Base-by-base conservation (phyloP, 148 eudicot genomes). In the Vaccinium darrowii region DNA sequence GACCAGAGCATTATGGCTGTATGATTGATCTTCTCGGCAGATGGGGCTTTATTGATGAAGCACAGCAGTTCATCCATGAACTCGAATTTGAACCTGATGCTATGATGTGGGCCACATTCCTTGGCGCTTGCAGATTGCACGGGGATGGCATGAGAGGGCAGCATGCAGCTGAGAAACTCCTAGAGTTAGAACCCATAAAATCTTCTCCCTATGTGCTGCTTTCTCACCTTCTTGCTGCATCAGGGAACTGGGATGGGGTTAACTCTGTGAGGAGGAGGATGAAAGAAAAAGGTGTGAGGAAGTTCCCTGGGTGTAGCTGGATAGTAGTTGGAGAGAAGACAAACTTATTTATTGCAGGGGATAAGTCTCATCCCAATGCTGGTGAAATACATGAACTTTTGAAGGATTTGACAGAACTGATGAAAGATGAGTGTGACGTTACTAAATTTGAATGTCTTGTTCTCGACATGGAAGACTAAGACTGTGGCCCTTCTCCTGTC, bases 21-120 rank as follows among this genome's bases (percentile, higher is more conserved):
- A 91, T 96, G 97, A 86, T 96, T 87, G 99, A 94, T 89, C 94
- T 96, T 84, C 88, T 92, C 86, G 98, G 98, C 30, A 88, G 99
- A 80, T 92, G 92, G 87, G 99, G 99, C 30, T 92, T 91, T 84
- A 93, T 96, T 54, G 88, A 91, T 71, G 97, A 96, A 87, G 97
- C 97, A 7, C 91, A 93, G 82, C 81, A 72, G 58, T 93, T 96
- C 77, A 92, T 96, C 65, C 85, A 90, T 19, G 86, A 87, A 51
- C 78, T 94, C 57, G 88, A 88, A 8, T 88, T 88, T 82, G 91
- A 90, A 89, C 95, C 95, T 30, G 92, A 94, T 90, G 91, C 94
- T 76, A 94, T 90, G 93, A 89, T 93, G 51, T 94, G 97, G 97
- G 90, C 93, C 25, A 84, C 98, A 54, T 94, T 90, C 85, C 97